phyloP scores from a whole-genome alignment of 2,329 filamentous ascomycete species.

The Talaromyces funiculosus region DNA sequence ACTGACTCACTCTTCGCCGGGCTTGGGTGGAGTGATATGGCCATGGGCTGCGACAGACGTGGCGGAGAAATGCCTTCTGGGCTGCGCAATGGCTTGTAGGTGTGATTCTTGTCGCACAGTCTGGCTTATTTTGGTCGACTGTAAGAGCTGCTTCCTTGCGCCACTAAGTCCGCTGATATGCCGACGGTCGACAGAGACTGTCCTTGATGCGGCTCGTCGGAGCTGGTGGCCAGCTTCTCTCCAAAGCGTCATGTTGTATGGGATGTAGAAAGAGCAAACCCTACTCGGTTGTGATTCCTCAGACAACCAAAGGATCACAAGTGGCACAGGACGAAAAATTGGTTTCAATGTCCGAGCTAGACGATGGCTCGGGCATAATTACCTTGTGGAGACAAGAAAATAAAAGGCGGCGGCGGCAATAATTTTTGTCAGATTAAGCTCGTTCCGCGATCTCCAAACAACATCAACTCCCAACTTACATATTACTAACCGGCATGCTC shows the following conservation, averaged over 20 bases:
- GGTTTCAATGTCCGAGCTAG: neutral
- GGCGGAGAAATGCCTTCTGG: constrained; percentile 58
- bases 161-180: constrained; percentile 22
- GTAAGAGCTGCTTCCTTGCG: constrained; percentile 13
- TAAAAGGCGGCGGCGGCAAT: neutral
- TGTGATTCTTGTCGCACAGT: constrained; percentile 4
- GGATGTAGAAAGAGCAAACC: neutral
- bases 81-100: constrained; percentile 23
- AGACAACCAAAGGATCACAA: neutral
- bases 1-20: constrained; percentile 76
- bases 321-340: neutral
- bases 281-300: neutral
- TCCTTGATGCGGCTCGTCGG: constrained; percentile 49
- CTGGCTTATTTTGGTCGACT: constrained; percentile 13
- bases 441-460: neutral
- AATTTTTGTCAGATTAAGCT: neutral
- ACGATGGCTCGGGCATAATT: neutral
- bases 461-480: neutral
- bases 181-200: constrained; percentile 52
- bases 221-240: constrained; percentile 29
- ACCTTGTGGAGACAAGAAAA: constrained; percentile 9
- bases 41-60: constrained; percentile 61
- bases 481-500: neutral
- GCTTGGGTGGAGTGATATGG: constrained; percentile 75
- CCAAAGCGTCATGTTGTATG: constrained; percentile 28